A percentile compares a stretch with the other conserved stretches of the same genome.
These are phyloP conservation scores for Pleoardoris graminearum DNA, from an alignment of 2,329 filamentous ascomycete species.

Conservation along the genomic window DNA sequence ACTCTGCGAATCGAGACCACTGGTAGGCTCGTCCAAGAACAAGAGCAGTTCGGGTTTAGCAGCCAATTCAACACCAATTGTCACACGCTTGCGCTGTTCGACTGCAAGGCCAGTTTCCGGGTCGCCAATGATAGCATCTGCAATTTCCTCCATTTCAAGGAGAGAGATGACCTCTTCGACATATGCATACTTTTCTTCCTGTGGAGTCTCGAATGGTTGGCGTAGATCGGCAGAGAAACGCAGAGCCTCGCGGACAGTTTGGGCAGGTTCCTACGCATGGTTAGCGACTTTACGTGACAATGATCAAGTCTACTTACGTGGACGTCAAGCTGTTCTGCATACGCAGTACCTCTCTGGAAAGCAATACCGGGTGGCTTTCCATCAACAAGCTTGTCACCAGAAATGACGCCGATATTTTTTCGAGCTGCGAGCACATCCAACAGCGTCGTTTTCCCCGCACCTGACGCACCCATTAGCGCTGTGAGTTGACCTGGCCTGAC, in stretches of 20 bases:
- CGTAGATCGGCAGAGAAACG: slow-evolving; percentile 68
- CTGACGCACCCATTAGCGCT: slow-evolving; percentile 52
- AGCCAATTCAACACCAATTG: slow-evolving; percentile 63
- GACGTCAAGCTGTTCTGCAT: slow-evolving; percentile 68
- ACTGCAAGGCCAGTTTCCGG: slow-evolving; percentile 64
- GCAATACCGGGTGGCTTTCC: slow-evolving; percentile 60
- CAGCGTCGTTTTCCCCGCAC: slow-evolving; percentile 84
- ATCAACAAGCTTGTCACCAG: slow-evolving; percentile 65
- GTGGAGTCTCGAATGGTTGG: slow-evolving; percentile 61
- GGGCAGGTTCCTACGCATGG: slow-evolving; percentile 52
- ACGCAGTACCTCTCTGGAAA: slow-evolving; percentile 67
- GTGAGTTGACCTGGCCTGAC: slow-evolving; percentile 61
- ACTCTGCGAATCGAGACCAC: slow-evolving; percentile 71
- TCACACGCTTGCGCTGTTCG: slow-evolving; percentile 70
- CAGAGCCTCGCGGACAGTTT: slow-evolving; percentile 67
- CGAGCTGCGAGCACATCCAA: slow-evolving; percentile 73
- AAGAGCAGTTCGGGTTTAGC: slow-evolving; percentile 72
- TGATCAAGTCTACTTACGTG: slow-evolving; percentile 43
- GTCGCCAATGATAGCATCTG: slow-evolving; percentile 66
- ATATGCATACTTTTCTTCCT: slow-evolving; percentile 65
- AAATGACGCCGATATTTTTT: slow-evolving; percentile 67
- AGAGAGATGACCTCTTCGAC: slow-evolving; percentile 68
- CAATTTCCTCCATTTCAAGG: slow-evolving; percentile 67
- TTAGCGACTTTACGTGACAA: not conserved
- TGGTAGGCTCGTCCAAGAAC: slow-evolving; percentile 79